phyloP scores from a whole-genome alignment of 139 green algal genomes.

The Closterium sp. region DNA sequence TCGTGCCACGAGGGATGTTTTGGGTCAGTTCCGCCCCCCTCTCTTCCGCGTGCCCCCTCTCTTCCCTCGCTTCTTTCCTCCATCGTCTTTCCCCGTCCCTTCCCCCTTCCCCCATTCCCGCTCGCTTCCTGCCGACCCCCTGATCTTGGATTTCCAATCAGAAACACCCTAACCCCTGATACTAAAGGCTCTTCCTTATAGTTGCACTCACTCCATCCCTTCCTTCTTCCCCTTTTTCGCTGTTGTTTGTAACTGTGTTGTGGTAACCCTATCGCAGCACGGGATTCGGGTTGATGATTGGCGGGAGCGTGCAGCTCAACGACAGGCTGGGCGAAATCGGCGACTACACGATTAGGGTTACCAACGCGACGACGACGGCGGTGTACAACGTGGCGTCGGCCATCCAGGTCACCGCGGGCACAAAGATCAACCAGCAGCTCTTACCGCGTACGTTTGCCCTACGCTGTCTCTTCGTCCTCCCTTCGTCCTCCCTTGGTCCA shows the following conservation, averaged over 20 bases:
- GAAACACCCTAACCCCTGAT: too few species aligned
- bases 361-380: not conserved
- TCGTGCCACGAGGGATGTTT: too few species aligned
- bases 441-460: not conserved
- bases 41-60: not conserved
- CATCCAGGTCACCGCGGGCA: not conserved
- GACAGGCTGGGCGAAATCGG: not conserved
- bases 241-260: not conserved
- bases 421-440: not conserved
- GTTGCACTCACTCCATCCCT: too few species aligned
- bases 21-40: too few species aligned
- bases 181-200: too few species aligned
- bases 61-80: not conserved
- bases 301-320: not conserved
- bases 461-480: too few species aligned
- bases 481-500: too few species aligned
- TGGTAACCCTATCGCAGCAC: not conserved
- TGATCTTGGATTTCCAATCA: too few species aligned
- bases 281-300: not conserved
- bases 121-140: not conserved
- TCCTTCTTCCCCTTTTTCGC: not conserved
- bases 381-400: not conserved
- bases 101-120: not conserved
- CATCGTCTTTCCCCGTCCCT: not conserved
- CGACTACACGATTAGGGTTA: not conserved